Base-by-base conservation (phyloP, 2,329 filamentous ascomycete genomes). In the Hymenoscyphus linearis region DNA sequence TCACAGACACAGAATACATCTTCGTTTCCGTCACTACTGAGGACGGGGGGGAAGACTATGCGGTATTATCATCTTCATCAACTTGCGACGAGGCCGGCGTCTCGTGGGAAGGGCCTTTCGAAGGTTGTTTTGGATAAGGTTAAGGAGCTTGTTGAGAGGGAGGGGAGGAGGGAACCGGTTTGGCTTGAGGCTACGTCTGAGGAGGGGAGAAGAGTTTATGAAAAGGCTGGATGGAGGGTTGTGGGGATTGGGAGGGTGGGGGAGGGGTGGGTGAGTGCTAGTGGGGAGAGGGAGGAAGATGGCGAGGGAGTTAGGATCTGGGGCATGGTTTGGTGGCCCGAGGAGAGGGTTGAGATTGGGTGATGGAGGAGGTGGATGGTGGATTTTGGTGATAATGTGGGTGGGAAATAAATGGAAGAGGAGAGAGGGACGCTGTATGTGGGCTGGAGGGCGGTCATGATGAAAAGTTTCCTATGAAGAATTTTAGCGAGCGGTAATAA, bases 151-250 rank as follows among this genome's bases (percentile, higher is more conserved):
- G 54, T 56, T 13, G 18, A 36, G 34, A 25, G 16, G 14, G 54
- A 56, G 25, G 34, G 54, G 6, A 13, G 16, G 18, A 40, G 25
- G 14, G 13, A 37, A 16, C 54, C 35, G 18, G 35, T 56, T 26
- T 56, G 54, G 54, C 34, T 56, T 10, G 54, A 56, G 31, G 54
- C 54, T 31, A 56, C 54, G 16, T 40, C 34, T 40, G 31, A 56
- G 18, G 54, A 26, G 34, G 54, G 34, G 9, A 10, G 5, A 13
- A 37, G 31, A 14, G 35, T 22, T 1, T 56, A 56, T 56, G 18
- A 56, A 22, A 37, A 27, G 18, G 54, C 31, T 10, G 54, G 54
- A 2, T 56, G 54, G 54, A n/a, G 13, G 31, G 35, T 56, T 4
- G 35, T 56, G 7, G 54, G 25, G 9, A 18, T 36, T 7, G n/a